phyloP scores from a whole-genome alignment of 441 rosid species.

The Lepidium campestre region DNA sequence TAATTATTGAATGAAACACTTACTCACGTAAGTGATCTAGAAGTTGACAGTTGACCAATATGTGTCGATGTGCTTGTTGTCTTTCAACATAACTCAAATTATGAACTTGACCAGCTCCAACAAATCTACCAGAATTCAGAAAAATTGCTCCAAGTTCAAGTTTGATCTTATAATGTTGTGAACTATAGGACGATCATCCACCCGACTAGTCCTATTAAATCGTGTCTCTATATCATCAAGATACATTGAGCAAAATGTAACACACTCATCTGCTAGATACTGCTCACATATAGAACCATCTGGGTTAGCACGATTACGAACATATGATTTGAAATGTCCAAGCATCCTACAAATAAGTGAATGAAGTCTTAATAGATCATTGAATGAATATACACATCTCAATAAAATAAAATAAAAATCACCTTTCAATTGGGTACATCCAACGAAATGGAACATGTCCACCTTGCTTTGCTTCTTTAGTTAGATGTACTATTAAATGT shows the following conservation, averaged over 20 bases:
- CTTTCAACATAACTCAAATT: neutral
- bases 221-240: neutral
- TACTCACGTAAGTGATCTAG: slow-evolving; percentile 1
- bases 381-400: no score
- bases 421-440: slow-evolving; percentile 1
- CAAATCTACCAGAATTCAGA: neutral
- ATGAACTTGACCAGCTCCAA: neutral
- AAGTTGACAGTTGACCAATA: neutral
- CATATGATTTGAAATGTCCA: neutral
- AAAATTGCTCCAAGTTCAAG: neutral
- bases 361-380: neutral
- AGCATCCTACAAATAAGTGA: neutral
- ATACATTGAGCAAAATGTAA: neutral
- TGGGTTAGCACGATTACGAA: neutral
- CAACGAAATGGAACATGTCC: neutral
- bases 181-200: neutral
- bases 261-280: neutral
- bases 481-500: neutral
- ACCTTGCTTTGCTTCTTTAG: neutral
- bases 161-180: neutral
- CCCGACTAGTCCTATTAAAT: neutral
- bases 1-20: neutral
- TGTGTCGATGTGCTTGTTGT: neutral
- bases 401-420: no score
- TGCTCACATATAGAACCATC: neutral